These are phyloP conservation scores for Marchantia paleacea DNA, from an alignment of 225 moss, liverwort and hornwort genomes.

Conservation along the genomic window DNA sequence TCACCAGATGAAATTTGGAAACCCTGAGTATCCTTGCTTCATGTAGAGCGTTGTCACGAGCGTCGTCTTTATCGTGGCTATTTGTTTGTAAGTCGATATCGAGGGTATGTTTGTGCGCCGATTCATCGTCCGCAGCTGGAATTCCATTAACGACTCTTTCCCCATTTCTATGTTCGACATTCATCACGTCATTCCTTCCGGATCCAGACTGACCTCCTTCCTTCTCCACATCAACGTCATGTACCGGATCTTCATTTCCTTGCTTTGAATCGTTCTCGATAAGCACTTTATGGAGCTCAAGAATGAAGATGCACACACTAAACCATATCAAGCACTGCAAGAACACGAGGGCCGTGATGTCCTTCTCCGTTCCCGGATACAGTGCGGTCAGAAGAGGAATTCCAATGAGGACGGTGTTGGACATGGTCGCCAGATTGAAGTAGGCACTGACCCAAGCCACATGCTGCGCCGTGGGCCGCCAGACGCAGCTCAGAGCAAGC, in stretches of 20 bases:
- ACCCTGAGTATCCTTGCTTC: not conserved
- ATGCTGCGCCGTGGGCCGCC: constrained; percentile 9
- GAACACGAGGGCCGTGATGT: constrained; percentile 28
- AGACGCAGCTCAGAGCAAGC: constrained; percentile 14
- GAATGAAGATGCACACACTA: constrained; percentile 29
- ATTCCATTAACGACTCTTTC: not conserved
- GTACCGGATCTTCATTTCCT: not conserved
- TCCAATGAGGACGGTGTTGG: constrained; percentile 32
- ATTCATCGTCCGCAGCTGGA: not conserved
- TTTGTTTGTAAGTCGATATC: not conserved
- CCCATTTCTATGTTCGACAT: not conserved
- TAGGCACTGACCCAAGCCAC: constrained; percentile 27
- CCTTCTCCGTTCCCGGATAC: constrained; percentile 28
- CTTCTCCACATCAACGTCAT: not conserved
- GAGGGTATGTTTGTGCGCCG: not conserved
- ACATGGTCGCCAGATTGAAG: constrained; percentile 35
- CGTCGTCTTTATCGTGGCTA: not conserved
- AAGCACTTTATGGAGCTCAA: constrained; percentile 32
- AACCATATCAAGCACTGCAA: constrained; percentile 35
- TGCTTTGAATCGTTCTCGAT: constrained; percentile 12
- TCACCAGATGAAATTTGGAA: not conserved
- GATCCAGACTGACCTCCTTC: not conserved
- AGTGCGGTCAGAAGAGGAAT: constrained; percentile 33
- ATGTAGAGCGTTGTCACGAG: not conserved
- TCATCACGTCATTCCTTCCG: not conserved